These are phyloP conservation scores for Aspergillus sp. DNA, from an alignment of 2,329 filamentous ascomycete species.

Conservation along the genomic window DNA sequence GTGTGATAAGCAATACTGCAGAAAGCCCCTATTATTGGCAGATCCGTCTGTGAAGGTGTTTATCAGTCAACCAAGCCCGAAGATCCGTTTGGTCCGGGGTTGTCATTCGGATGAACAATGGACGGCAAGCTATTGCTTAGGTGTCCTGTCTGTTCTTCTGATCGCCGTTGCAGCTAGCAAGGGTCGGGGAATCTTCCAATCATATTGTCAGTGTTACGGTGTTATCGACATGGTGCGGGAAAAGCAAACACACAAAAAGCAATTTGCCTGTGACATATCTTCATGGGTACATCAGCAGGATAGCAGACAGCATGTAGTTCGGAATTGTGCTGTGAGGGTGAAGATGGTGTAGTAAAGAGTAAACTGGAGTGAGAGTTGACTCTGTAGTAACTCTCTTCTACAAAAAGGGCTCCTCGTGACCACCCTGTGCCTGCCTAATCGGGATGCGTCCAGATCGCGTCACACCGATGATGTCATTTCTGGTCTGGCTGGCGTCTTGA, in stretches of 20 bases:
- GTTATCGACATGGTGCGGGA: not conserved
- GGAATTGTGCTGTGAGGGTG: not conserved
- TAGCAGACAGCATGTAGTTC: not conserved
- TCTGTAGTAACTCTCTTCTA: too few relatives aligned
- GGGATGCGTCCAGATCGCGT: not conserved
- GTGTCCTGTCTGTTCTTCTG: not conserved
- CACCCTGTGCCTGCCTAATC: not conserved
- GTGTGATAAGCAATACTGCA: conserved; percentile 1
- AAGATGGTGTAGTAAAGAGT: not conserved
- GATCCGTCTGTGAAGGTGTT: not conserved
- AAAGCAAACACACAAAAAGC: not conserved
- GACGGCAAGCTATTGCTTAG: not conserved
- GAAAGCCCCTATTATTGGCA: not conserved
- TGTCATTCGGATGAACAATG: not conserved
- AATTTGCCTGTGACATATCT: not conserved
- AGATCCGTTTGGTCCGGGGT: not conserved
- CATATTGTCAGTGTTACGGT: not conserved
- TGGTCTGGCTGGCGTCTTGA: not conserved
- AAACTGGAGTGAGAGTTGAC: too few relatives aligned
- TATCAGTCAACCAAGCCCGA: not conserved
- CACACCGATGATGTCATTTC: not conserved
- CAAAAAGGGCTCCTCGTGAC: not conserved
- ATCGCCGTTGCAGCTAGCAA: not conserved
- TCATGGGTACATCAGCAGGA: not conserved
- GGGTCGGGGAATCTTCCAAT: not conserved